phyloP scores from a whole-genome alignment of 192 early-diverging fungal genomes.

The Mortierella claussenii region DNA sequence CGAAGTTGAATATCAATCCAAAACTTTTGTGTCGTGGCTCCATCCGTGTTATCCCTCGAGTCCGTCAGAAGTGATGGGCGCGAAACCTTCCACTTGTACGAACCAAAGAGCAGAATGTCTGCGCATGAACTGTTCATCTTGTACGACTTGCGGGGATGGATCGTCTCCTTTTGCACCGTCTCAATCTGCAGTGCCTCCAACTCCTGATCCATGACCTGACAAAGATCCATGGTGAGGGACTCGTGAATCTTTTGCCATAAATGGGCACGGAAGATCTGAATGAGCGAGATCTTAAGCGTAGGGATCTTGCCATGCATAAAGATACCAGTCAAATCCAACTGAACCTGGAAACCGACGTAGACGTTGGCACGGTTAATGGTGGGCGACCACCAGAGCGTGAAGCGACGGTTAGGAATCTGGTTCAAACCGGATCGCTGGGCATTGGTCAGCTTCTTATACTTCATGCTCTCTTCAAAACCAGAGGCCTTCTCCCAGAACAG shows the following conservation, averaged over 20 bases:
- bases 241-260: constrained; percentile 99
- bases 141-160: constrained; percentile 99
- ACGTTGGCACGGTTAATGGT: constrained; percentile 99
- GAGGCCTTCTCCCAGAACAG: constrained; percentile 94
- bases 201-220: constrained; percentile 98
- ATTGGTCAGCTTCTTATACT: constrained; percentile 98
- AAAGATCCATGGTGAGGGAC: constrained; percentile 59
- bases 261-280: constrained; percentile 98
- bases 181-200: constrained; percentile 97
- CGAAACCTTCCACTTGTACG: constrained; percentile 98
- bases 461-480: constrained; percentile 88
- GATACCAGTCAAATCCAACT: constrained; percentile 99
- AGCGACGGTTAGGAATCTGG: constrained; percentile 99
- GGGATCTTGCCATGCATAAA: constrained; percentile 99
- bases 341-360: constrained; percentile 99
- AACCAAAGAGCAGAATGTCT: constrained; percentile 94
- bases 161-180: constrained; percentile 98
- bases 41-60: constrained; percentile 95
- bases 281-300: constrained; percentile 98
- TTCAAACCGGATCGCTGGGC: constrained; percentile 98
- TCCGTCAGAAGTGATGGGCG: constrained; percentile 94
- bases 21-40: constrained; percentile 95
- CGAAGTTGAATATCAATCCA: constrained; percentile 99
- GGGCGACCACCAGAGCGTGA: constrained; percentile 99
- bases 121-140: constrained; percentile 98